Percentiles rank a stretch among this genome's conserved stretches.
These are phyloP conservation scores for Arthrobotrys entomopaga DNA, from an alignment of 2,329 filamentous ascomycete genomes.

Conservation along the genomic window DNA sequence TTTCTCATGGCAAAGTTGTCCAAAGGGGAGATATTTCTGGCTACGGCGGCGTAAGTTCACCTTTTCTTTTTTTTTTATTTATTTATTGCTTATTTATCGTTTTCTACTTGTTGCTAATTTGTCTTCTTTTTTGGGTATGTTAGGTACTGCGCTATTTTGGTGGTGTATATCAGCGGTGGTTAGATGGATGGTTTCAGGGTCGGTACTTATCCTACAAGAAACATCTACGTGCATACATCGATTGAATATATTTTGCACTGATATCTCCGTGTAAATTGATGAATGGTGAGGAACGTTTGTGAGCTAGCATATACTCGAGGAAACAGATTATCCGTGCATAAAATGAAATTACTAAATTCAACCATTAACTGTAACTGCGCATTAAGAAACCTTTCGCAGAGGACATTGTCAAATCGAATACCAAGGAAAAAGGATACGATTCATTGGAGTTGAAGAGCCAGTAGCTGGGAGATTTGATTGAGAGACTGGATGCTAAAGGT, in stretches of 20 bases:
- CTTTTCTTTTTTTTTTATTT: not conserved
- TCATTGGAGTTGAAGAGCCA: no score
- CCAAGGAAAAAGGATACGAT: no score
- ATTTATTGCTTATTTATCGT: not conserved
- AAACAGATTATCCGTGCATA: no score
- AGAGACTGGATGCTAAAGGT: no score
- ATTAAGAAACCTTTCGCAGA: no score
- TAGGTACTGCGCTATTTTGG: constrained; percentile 50
- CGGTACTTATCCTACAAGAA: not conserved
- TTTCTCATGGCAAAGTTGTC: constrained; percentile 58
- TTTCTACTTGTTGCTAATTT: no score
- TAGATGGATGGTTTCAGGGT: constrained; percentile 1
- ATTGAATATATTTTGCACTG: not conserved
- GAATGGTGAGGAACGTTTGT: not conserved
- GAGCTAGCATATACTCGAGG: not conserved
- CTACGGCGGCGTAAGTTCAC: constrained; percentile 59
- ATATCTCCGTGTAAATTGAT: not conserved
- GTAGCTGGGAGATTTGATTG: no score
- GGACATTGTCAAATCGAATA: no score
- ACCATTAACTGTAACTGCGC: no score
- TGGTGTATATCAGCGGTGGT: constrained; percentile 51
- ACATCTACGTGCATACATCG: not conserved
- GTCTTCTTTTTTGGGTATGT: not conserved
- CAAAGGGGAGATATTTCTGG: constrained; percentile 59
- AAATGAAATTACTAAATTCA: no score